A percentile compares a stretch with the other conserved stretches of the same genome.
These are phyloP conservation scores for Kurtzmaniella fragi DNA, from an alignment of 805 yeast genomes.

Conservation along the genomic window DNA sequence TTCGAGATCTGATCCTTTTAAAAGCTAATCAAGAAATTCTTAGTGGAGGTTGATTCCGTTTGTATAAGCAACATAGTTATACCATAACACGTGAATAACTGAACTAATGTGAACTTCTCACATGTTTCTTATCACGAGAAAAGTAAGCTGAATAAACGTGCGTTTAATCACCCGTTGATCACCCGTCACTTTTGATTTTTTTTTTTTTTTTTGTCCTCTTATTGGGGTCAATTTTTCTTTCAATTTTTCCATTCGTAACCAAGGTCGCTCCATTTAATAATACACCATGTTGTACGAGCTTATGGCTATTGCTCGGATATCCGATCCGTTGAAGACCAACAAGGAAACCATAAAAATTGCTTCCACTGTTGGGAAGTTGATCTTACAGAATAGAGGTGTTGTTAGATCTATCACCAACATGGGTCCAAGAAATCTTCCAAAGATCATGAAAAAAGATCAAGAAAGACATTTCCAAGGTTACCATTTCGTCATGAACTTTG, in stretches of 20 bases:
- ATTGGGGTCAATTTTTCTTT: background rate
- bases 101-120: background rate
- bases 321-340: constrained; percentile 45
- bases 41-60: too few relatives aligned
- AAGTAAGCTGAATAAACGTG: background rate
- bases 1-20: too few relatives aligned
- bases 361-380: constrained; percentile 74
- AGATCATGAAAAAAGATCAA: constrained; percentile 76
- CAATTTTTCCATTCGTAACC: background rate
- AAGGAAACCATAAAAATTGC: constrained; percentile 40
- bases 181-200: background rate
- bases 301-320: constrained; percentile 81
- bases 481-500: constrained; percentile 82
- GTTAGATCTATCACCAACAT: constrained; percentile 75
- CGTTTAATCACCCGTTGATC: background rate
- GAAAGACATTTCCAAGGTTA: constrained; percentile 89
- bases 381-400: constrained; percentile 90
- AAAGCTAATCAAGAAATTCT: too few relatives aligned
- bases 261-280: background rate
- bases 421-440: constrained; percentile 77
- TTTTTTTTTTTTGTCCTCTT: background rate
- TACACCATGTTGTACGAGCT: constrained; percentile 77
- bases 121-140: background rate
- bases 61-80: too few relatives aligned
- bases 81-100: constrained; percentile 1